These are phyloP conservation scores for Aureobasidium sp. DNA, from an alignment of 2,329 filamentous ascomycete genomes.

Conservation along the genomic window DNA sequence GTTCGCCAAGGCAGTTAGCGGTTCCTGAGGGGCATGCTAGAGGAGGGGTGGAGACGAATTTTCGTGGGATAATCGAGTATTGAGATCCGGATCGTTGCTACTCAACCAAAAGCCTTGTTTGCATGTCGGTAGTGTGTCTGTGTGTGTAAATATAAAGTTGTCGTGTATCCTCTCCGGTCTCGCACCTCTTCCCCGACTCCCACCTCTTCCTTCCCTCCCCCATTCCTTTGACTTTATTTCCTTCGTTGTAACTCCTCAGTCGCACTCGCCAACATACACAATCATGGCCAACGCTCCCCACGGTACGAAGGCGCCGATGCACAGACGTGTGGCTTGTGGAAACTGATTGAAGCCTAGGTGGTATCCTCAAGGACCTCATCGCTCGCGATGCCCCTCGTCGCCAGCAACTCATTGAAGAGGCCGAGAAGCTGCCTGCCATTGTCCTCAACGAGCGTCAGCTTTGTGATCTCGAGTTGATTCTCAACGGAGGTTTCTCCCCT, in stretches of 20 bases:
- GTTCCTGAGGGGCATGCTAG: conserved; percentile 5
- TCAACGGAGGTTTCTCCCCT: conserved; percentile 96
- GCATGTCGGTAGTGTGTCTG: neutral
- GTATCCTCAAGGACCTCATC: conserved; percentile 94
- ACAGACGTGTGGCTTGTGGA: neutral
- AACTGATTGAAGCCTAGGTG: conserved; percentile 46
- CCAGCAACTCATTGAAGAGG: conserved; percentile 69
- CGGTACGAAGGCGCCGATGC: conserved; percentile 26
- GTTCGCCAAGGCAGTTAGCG: conserved; percentile 3
- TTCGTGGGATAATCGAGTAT: neutral
- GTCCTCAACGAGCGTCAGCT: conserved; percentile 86
- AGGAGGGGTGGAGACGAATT: conserved; percentile 3
- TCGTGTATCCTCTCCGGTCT: conserved; percentile 1
- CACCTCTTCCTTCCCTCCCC: neutral
- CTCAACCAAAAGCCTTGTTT: conserved; percentile 10
- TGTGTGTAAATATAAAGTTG: conserved; percentile 4
- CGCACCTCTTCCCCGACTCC: conserved; percentile 5
- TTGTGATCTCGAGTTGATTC: conserved; percentile 93
- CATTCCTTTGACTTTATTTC: conserved; percentile 8
- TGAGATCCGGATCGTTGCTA: conserved; percentile 3
- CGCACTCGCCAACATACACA: neutral
- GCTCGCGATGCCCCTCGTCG: conserved; percentile 83
- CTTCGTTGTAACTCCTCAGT: neutral
- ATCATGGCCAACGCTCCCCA: conserved; percentile 44
- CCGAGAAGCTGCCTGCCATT: conserved; percentile 77